These are phyloP conservation scores for Gamsiella multidivaricata DNA, from an alignment of 192 early-diverging fungal genomes.

Conservation along the genomic window DNA sequence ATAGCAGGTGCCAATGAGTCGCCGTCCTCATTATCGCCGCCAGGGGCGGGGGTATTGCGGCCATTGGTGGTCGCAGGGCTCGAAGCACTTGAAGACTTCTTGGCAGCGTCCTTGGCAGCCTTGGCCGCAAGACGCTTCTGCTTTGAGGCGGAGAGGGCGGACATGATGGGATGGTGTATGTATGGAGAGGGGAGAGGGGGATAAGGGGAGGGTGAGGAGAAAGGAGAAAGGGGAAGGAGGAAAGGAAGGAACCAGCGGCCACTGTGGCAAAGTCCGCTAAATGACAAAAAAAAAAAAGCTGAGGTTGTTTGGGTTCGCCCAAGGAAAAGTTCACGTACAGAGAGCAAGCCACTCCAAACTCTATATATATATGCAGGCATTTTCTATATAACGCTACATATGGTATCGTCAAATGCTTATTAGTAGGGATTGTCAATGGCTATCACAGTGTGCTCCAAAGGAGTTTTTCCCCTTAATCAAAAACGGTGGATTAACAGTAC, in stretches of 20 bases:
- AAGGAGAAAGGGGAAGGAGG: conserved; percentile 1
- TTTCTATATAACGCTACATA: too few species aligned
- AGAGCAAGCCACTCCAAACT: too few species aligned
- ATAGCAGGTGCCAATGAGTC: conserved; percentile 38
- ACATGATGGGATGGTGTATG: conserved; percentile 25
- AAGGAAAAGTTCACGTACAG: too few species aligned
- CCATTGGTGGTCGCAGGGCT: conserved; percentile 44
- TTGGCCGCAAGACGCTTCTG: conserved; percentile 84
- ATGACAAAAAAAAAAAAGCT: conserved; percentile 6
- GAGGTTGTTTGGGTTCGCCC: too few species aligned
- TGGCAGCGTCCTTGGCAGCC: conserved; percentile 67
- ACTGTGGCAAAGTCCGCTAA: neutral
- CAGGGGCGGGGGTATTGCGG: conserved; percentile 35
- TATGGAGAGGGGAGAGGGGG: conserved; percentile 9
- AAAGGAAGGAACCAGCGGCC: conserved; percentile 14
- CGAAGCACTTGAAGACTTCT: conserved; percentile 48
- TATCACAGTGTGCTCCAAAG: too few species aligned
- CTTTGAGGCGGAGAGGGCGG: conserved; percentile 73
- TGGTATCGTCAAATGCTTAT: too few species aligned
- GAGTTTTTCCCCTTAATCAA: conserved; percentile 15
- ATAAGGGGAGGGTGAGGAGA: conserved; percentile 6
- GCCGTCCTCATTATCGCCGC: conserved; percentile 30
- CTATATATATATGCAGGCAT: too few species aligned
- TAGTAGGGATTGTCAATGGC: too few species aligned
- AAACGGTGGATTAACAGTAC: neutral